phyloP scores from a whole-genome alignment of 2,329 filamentous ascomycete genomes.

The Venturia pyrina region DNA sequence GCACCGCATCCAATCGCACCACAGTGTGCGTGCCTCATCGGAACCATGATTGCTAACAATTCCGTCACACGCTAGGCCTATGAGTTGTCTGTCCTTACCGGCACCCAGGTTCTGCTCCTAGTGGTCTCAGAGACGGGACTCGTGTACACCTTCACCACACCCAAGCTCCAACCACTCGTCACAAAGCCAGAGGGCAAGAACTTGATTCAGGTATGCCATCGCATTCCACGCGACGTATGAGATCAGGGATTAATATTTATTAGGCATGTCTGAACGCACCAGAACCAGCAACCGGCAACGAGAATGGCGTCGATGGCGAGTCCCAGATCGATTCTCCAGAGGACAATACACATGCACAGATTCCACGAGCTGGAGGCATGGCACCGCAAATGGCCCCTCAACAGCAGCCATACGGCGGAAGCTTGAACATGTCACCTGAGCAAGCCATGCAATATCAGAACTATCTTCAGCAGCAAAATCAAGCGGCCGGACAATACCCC shows the following conservation, averaged over 20 bases:
- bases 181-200: slow-evolving; percentile 99
- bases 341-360: slow-evolving; percentile 67
- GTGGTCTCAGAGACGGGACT: slow-evolving; percentile 96
- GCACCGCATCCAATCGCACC: slow-evolving; percentile 15
- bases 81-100: slow-evolving; percentile 91
- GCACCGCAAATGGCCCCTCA: slow-evolving; percentile 45
- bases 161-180: slow-evolving; percentile 93
- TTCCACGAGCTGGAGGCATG: slow-evolving; percentile 47
- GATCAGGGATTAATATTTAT: slow-evolving; percentile 25
- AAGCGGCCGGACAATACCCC: slow-evolving; percentile 21
- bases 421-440: slow-evolving; percentile 57
- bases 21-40: slow-evolving; percentile 12
- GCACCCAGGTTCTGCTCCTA: slow-evolving; percentile 90
- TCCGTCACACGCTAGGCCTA: slow-evolving; percentile 58
- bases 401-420: slow-evolving; percentile 51
- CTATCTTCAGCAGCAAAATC: slow-evolving; percentile 63
- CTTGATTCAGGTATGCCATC: slow-evolving; percentile 74
- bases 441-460: slow-evolving; percentile 74
- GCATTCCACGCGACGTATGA: slow-evolving; percentile 9
- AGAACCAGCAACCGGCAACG: slow-evolving; percentile 70
- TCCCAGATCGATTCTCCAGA: slow-evolving; percentile 73
- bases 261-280: slow-evolving; percentile 95
- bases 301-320: slow-evolving; percentile 46
- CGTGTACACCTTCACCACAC: slow-evolving; percentile 97
- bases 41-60: slow-evolving; percentile 15